phyloP scores from a whole-genome alignment of 305 asterid species.

The Salvia sclarea region DNA sequence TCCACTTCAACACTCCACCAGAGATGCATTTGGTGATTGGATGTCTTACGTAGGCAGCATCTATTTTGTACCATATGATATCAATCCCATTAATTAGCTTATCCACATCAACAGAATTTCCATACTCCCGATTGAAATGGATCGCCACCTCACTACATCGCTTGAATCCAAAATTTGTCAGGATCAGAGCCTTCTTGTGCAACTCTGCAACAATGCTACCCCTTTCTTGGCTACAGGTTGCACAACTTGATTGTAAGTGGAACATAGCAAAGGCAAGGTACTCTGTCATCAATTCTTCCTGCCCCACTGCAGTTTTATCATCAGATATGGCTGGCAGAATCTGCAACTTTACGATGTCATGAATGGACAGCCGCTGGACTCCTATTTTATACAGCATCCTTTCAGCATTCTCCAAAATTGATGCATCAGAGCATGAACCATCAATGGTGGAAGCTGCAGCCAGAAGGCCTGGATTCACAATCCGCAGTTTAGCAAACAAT shows the following conservation, averaged over 20 bases:
- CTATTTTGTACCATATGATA: no score
- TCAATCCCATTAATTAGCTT: conserved; percentile 57
- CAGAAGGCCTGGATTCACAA: conserved; percentile 71
- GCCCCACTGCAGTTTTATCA: conserved; percentile 38
- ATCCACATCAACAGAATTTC: conserved; percentile 57
- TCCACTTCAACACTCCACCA: no score
- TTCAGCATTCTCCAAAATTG: conserved; percentile 54
- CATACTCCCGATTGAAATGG: conserved; percentile 65
- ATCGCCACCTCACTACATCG: conserved; percentile 66
- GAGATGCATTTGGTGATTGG: no score
- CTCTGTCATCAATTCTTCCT: conserved; percentile 66
- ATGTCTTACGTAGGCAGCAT: no score
- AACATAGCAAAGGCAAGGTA: conserved; percentile 84
- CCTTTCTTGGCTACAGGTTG: conserved; percentile 60
- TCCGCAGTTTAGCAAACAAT: conserved; percentile 66
- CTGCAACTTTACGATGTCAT: conserved; percentile 76
- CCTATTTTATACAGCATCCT: conserved; percentile 83
- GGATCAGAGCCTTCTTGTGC: conserved; percentile 59
- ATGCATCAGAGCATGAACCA: conserved; percentile 43
- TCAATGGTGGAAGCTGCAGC: conserved; percentile 55
- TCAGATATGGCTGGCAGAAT: conserved; percentile 66
- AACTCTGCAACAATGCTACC: conserved; percentile 55
- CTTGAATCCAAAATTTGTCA: conserved; percentile 78
- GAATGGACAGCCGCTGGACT: conserved; percentile 81
- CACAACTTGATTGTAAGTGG: conserved; percentile 79